These are phyloP conservation scores for Rhazya stricta DNA, from an alignment of 257 asterid genomes.

Conservation along the genomic window DNA sequence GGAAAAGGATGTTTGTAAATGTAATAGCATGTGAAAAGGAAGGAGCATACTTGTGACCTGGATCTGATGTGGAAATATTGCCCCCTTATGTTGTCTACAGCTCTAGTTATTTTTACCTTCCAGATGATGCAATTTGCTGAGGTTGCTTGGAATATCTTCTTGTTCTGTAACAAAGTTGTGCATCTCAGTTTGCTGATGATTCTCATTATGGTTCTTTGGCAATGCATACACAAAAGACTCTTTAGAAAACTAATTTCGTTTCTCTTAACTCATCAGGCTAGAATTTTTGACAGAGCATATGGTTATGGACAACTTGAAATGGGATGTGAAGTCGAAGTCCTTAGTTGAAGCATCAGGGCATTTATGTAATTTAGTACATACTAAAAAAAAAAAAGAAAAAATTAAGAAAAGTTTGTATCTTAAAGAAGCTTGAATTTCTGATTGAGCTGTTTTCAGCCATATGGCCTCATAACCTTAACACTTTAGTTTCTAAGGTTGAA, in stretches of 20 bases:
- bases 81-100: not conserved
- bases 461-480: too few species aligned
- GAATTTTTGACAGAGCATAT: too few species aligned
- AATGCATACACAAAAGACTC: not conserved
- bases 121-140: not conserved
- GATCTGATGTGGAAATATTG: not conserved
- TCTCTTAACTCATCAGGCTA: too few species aligned
- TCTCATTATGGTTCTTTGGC: not conserved
- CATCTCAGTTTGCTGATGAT: not conserved
- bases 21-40: not conserved
- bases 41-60: not conserved
- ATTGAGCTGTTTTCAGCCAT: too few species aligned
- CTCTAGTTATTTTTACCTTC: not conserved
- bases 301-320: not conserved
- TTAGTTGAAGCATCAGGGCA: not conserved
- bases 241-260: not conserved
- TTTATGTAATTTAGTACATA: too few species aligned
- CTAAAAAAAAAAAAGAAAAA: too few species aligned
- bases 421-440: not conserved
- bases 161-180: not conserved
- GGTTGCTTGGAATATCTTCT: not conserved
- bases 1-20: not conserved
- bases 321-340: not conserved
- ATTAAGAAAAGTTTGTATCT: not conserved
- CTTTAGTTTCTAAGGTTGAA: not conserved